Conservation (phyloP, 2,329 filamentous ascomycete species). For the Calonectria ilicicola region DNA sequence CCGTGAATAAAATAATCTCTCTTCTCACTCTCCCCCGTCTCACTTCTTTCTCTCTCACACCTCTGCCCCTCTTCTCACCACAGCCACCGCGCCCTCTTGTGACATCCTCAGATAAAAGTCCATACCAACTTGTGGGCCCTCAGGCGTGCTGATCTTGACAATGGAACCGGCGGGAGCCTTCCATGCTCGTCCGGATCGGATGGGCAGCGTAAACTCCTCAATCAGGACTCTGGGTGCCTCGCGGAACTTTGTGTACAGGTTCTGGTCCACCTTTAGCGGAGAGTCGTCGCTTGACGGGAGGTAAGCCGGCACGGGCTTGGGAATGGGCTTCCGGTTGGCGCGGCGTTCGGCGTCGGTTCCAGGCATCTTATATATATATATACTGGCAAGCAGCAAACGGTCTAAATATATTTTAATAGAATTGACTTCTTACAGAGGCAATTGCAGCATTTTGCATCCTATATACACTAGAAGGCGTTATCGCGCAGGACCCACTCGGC, state of each 20-base stretch:
- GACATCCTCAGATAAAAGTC: background rate
- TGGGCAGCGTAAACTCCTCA: conserved; percentile 73
- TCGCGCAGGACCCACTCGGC: conserved; percentile 33
- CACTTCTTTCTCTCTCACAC: background rate
- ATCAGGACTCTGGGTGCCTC: conserved; percentile 54
- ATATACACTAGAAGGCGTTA: conserved; percentile 14
- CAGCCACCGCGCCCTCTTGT: background rate
- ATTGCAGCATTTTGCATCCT: background rate
- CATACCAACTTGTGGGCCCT: conserved; percentile 79
- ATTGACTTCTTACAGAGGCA: background rate
- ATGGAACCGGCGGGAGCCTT: conserved; percentile 75
- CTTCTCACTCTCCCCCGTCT: background rate
- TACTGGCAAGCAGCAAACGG: background rate
- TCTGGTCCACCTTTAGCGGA: conserved; percentile 56
- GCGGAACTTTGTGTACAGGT: conserved; percentile 72
- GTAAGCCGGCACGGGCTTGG: conserved; percentile 63
- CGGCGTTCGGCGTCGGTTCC: conserved; percentile 51
- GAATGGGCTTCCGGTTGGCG: conserved; percentile 56
- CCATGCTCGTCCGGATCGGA: conserved; percentile 81
- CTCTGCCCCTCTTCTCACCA: background rate
- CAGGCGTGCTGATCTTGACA: conserved; percentile 79
- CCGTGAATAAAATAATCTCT: background rate
- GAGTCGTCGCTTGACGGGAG: conserved; percentile 56
- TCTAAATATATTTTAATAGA: background rate
- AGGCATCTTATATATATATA: conserved; percentile 27